Percentiles rank a stretch among this genome's conserved stretches.
Conservation (phyloP, 306 rosid genomes). For the Medicago truncatula region DNA sequence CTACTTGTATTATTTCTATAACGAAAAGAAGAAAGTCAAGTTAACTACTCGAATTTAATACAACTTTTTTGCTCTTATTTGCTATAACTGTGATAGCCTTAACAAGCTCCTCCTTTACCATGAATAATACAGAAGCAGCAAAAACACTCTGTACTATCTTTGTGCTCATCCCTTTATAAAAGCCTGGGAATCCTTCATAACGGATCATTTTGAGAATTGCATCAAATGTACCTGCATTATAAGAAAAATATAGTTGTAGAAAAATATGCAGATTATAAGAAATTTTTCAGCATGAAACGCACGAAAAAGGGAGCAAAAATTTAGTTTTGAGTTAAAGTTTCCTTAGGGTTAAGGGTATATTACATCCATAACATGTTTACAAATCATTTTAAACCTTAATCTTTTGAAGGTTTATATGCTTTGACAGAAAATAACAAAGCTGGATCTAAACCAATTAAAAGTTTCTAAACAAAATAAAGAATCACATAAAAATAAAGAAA, state of each 20-base stretch:
- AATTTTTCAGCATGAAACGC: no score
- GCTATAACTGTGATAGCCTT: conserved; percentile 59
- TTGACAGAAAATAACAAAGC: no score
- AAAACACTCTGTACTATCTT: conserved; percentile 88
- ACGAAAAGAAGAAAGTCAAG: conserved; percentile 21
- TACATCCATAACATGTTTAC: no score
- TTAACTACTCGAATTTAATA: conserved; percentile 34
- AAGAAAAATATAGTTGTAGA: background rate
- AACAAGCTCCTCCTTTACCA: conserved; percentile 84
- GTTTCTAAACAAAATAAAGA: no score
- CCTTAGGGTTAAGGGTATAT: no score
- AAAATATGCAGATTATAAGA: background rate
- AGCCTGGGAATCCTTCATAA: conserved; percentile 73
- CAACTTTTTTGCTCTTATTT: conserved; percentile 48
- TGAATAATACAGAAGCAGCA: conserved; percentile 84
- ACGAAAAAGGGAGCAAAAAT: no score
- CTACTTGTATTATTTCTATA: conserved; percentile 6
- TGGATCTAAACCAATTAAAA: no score
- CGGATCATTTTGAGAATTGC: conserved; percentile 77
- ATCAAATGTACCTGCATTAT: conserved; percentile 74
- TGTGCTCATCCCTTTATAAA: conserved; percentile 89
- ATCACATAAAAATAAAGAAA: no score
- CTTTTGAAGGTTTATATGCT: no score
- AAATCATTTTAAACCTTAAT: no score
- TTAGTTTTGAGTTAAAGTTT: no score